Base-by-base conservation (phyloP, 2,329 filamentous ascomycete species). In the Aureobasidium sp. region DNA sequence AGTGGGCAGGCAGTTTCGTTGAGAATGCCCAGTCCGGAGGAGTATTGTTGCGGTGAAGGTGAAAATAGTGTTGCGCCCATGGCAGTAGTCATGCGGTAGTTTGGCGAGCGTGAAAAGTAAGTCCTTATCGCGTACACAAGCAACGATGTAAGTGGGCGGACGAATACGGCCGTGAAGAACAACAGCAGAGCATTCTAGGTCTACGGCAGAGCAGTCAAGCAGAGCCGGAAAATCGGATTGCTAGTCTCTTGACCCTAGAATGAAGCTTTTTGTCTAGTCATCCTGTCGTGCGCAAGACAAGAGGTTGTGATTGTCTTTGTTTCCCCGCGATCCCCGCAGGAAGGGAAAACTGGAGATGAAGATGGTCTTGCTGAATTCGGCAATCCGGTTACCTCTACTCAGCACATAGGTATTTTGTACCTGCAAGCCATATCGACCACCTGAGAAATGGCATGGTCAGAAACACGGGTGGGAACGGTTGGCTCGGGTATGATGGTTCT, bases 311-410 rank as follows among this genome's bases (percentile, higher is more conserved):
- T 49, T 25, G 27, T 41, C 11, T 50, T 50, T 59, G 34, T 50
- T 49, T 49, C 57, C 57, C 57, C 57, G 57, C 45, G 45, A 59
- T 59, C 54, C 54, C 54, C 54, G 54, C 54, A 58, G 47, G 30
- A 58, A 58, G 37, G 54, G 42, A 58, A 54, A 42, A 3, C 42
- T 58, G 54, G 54, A 48, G 54, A 45, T 11, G 51, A 10, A 51
- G 49, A 29, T 11, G 50, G 25, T 44, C 4, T 44, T 58, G 13
- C 55, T 49, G 6, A 16, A 49, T 59, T 39, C 32, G 55, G 55
- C 8, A 59, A 37, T 44, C 55, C 44, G 55, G 16, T 30, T 36
- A 49, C 55, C 25, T 45, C 44, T 25, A 58, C 54, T 59, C 34
- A 27, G 42, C 34, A 42, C 42, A 30, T 39, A 14, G n/a, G n/a